These are phyloP conservation scores for Prunella vulgaris DNA, from an alignment of 257 asterid species.

Conservation along the genomic window DNA sequence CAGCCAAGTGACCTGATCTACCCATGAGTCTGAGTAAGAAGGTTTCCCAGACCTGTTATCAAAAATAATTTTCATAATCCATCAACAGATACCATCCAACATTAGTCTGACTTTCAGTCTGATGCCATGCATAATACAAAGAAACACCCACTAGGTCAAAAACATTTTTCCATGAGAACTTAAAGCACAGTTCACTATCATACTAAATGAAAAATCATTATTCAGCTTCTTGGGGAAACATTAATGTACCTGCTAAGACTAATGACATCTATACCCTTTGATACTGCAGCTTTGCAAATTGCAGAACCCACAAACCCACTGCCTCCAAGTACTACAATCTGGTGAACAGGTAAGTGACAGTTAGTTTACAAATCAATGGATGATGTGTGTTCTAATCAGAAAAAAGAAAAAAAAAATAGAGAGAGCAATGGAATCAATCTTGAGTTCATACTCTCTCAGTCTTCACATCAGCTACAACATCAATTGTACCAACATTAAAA, in stretches of 20 bases:
- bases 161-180: constrained; percentile 5
- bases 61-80: constrained; percentile 11
- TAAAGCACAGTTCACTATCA: not conserved
- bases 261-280: constrained; percentile 88
- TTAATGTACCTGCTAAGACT: constrained; percentile 89
- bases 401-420: too few relatives aligned
- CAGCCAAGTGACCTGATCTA: constrained; percentile 92
- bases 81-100: not conserved
- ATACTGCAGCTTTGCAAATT: constrained; percentile 95
- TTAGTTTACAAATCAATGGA: constrained; percentile 12
- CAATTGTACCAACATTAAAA: constrained; percentile 51
- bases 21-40: constrained; percentile 70
- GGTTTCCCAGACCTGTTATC: constrained; percentile 78
- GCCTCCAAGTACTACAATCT: constrained; percentile 97
- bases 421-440: not conserved
- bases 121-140: not conserved
- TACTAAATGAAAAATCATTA: constrained; percentile 16
- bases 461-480: constrained; percentile 84
- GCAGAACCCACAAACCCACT: constrained; percentile 98
- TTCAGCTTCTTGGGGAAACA: constrained; percentile 21
- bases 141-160: not conserved
- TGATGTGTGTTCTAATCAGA: constrained; percentile 1
- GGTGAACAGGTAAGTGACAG: constrained; percentile 21
- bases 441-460: constrained; percentile 58
- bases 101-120: not conserved